Percentiles rank a stretch among this genome's conserved stretches.
phyloP scores from a whole-genome alignment of 495 filamentous ascomycete genomes.

The Hyphodiscus hymeniophilus region DNA sequence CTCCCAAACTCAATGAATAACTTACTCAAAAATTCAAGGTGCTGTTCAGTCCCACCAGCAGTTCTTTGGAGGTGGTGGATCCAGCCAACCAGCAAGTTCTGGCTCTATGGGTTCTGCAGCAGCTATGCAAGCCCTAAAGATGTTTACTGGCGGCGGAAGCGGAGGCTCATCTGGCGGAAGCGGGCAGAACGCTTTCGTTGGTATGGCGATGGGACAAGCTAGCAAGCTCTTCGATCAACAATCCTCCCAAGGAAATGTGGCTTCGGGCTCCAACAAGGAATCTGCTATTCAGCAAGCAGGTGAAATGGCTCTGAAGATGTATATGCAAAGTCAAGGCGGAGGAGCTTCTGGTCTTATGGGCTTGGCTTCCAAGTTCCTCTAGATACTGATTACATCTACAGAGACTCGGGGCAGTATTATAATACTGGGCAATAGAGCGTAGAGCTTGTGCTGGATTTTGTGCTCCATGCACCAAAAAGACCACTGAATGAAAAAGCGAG shows the following conservation, averaged over 20 bases:
- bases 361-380: conserved; percentile 35
- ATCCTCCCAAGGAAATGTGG: conserved; percentile 36
- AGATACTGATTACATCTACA: not conserved
- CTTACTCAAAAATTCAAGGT: conserved; percentile 21
- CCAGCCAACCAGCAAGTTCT: conserved; percentile 29
- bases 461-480: not conserved
- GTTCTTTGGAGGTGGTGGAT: conserved; percentile 37
- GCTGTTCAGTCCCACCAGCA: conserved; percentile 47
- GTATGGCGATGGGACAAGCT: conserved; percentile 45
- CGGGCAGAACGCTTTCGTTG: conserved; percentile 36
- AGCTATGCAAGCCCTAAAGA: conserved; percentile 61
- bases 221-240: conserved; percentile 45
- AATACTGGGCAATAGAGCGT: not conserved
- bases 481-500: not conserved
- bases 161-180: conserved; percentile 20
- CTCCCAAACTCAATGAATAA: conserved; percentile 4
- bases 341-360: conserved; percentile 26
- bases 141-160: conserved; percentile 41
- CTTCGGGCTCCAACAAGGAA: conserved; percentile 38
- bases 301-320: conserved; percentile 46
- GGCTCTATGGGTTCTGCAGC: conserved; percentile 47
- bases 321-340: conserved; percentile 37
- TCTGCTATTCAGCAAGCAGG: conserved; percentile 41
- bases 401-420: too few relatives aligned
- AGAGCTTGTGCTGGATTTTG: not conserved